phyloP scores from a whole-genome alignment of 177 flowering plant genomes.

The Vitis hybrid region DNA sequence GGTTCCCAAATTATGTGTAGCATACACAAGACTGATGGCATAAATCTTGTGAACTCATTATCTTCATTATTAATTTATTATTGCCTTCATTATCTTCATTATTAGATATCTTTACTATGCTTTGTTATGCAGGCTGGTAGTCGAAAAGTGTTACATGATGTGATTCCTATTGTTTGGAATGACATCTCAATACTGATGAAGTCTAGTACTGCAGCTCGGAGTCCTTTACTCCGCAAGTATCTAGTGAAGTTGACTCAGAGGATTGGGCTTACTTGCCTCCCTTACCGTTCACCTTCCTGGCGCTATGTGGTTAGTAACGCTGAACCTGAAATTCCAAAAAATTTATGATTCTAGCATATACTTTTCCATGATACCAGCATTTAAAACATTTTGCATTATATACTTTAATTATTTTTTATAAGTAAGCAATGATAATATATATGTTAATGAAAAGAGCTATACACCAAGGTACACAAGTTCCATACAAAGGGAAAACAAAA shows the following conservation, averaged over 20 bases:
- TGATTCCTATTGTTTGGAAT: conserved; percentile 68
- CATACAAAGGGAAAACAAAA: too few relatives aligned
- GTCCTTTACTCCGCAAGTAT: conserved; percentile 91
- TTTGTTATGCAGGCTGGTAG: conserved; percentile 63
- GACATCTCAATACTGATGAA: conserved; percentile 62
- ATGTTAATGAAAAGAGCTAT: too few relatives aligned
- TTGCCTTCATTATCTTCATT: neutral
- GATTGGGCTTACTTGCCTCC: conserved; percentile 77
- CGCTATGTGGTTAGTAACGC: conserved; percentile 72
- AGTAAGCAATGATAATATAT: too few relatives aligned
- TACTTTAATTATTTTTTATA: too few relatives aligned
- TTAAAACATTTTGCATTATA: neutral
- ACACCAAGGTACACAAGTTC: too few relatives aligned
- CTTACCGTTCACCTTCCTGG: conserved; percentile 77
- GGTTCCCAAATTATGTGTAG: too few relatives aligned
- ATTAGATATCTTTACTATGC: conserved; percentile 3
- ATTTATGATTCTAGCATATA: neutral
- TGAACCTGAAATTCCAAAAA: neutral
- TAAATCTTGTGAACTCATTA: neutral
- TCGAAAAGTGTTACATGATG: conserved; percentile 52
- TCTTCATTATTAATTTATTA: neutral
- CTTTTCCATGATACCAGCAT: neutral
- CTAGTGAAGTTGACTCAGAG: conserved; percentile 83
- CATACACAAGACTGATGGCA: too few relatives aligned
- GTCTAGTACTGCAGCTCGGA: conserved; percentile 64